Conservation (phyloP, 257 asterid genomes). For the Marsdenia floribunda region DNA sequence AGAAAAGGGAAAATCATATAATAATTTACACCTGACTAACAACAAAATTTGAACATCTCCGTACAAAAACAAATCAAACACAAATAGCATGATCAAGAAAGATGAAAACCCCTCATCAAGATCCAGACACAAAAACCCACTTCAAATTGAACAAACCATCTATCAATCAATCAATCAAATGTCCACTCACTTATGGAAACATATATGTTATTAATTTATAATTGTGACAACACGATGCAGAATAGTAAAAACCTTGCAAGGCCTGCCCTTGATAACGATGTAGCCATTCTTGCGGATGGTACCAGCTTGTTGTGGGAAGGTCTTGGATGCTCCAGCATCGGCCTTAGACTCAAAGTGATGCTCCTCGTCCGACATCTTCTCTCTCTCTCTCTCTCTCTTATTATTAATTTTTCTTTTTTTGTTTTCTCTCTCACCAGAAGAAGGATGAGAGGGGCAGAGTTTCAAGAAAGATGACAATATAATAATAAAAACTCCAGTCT, state of each 20-base stretch:
- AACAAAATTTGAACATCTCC: neutral
- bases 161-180: neutral
- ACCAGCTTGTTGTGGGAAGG: conserved; percentile 83
- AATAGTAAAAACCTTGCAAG: conserved; percentile 53
- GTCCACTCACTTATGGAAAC: neutral
- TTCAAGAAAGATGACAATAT: neutral
- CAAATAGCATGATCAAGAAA: neutral
- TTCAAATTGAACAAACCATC: conserved; percentile 1
- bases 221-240: neutral
- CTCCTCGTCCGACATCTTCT: conserved; percentile 74
- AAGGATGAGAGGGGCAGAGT: neutral
- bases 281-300: conserved; percentile 74
- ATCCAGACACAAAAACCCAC: conserved; percentile 19
- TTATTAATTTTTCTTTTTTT: too few species aligned
- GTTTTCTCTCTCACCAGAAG: conserved; percentile 7
- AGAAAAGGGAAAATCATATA: neutral
- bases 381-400: conserved; percentile 23
- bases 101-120: conserved; percentile 12
- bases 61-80: neutral
- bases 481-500: neutral
- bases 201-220: neutral
- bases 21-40: neutral
- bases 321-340: conserved; percentile 77
- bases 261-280: conserved; percentile 70
- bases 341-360: conserved; percentile 78